These are phyloP conservation scores for Cyamopsis tetragonoloba DNA, from an alignment of 306 rosid genomes.

Conservation along the genomic window DNA sequence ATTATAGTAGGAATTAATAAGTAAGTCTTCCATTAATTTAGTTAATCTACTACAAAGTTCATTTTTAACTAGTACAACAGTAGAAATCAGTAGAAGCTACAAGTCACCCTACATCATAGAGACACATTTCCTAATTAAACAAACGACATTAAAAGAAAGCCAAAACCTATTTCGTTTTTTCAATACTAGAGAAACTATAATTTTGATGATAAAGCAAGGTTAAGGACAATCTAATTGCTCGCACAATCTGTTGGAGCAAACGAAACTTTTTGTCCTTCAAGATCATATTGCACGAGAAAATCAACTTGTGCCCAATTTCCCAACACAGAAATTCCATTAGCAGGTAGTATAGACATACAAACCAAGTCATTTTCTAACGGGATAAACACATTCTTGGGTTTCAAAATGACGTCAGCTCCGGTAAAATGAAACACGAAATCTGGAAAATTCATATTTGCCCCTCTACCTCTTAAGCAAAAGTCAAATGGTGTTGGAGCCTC, in stretches of 20 bases:
- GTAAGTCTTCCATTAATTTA: not conserved
- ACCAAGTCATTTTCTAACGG: not conserved
- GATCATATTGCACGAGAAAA: constrained; percentile 19
- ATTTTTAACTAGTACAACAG: not conserved
- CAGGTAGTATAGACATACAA: not conserved
- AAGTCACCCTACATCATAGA: not conserved
- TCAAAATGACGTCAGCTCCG: not conserved
- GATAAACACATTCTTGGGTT: not conserved
- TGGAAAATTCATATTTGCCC: not conserved
- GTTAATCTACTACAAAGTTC: not conserved
- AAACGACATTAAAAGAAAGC: not conserved
- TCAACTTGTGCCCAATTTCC: constrained; percentile 22
- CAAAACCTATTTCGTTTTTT: not conserved
- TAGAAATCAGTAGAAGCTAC: not conserved
- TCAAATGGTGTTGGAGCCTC: not conserved
- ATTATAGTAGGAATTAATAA: no score
- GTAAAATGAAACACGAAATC: constrained; percentile 13
- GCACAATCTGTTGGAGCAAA: constrained; percentile 10
- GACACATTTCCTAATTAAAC: not conserved
- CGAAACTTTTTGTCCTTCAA: constrained; percentile 11
- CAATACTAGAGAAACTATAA: no score
- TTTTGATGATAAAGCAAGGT: no score
- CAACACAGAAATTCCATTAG: not conserved
- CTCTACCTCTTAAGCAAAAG: not conserved
- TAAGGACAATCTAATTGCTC: not conserved